These are phyloP conservation scores for Berberis thunbergii DNA, from an alignment of 164 flowering plant species.

Conservation along the genomic window DNA sequence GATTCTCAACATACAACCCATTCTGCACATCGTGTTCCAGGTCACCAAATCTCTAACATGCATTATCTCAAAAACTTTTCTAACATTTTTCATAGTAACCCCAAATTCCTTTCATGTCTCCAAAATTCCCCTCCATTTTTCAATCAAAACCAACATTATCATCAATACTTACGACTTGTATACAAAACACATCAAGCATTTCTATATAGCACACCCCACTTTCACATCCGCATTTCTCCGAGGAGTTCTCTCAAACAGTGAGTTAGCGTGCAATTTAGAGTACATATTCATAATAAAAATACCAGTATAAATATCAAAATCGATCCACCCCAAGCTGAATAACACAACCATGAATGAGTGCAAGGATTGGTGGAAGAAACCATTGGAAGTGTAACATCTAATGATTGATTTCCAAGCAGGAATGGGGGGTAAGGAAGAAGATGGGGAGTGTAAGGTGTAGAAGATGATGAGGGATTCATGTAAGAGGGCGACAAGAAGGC, in stretches of 20 bases:
- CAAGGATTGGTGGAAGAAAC: constrained; percentile 32
- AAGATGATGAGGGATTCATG: constrained; percentile 35
- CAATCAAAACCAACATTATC: neutral
- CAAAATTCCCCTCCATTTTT: neutral
- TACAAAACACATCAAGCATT: constrained; percentile 1
- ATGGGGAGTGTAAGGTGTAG: too few relatives aligned
- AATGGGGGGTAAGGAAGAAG: constrained; percentile 29
- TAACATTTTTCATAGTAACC: constrained; percentile 27
- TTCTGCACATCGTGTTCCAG: constrained; percentile 75
- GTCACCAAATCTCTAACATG: constrained; percentile 68
- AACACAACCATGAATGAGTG: constrained; percentile 54
- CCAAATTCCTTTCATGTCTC: neutral
- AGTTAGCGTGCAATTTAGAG: constrained; percentile 34
- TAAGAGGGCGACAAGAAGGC: constrained; percentile 54
- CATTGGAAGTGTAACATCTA: constrained; percentile 50
- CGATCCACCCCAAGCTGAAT: constrained; percentile 56
- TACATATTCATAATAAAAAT: constrained; percentile 92
- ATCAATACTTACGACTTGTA: neutral
- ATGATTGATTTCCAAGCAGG: constrained; percentile 68
- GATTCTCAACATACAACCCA: too few relatives aligned
- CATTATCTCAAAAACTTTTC: constrained; percentile 67
- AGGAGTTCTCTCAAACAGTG: constrained; percentile 38
- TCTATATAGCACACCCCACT: too few relatives aligned
- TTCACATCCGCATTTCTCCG: constrained; percentile 14
- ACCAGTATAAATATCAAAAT: constrained; percentile 59